Base-by-base conservation (phyloP, 345 rosid genomes). In the Brassica nigra region DNA sequence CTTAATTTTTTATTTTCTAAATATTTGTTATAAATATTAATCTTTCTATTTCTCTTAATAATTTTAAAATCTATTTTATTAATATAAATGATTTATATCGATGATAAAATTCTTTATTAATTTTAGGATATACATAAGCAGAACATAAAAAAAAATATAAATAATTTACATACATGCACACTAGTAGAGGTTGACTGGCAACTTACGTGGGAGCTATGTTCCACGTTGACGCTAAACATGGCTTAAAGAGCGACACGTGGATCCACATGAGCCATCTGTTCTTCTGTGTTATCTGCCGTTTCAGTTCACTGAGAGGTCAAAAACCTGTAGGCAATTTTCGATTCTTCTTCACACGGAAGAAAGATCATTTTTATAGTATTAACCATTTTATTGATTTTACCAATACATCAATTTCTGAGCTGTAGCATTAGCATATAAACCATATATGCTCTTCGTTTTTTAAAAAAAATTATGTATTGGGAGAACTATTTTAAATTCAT, bases 191-290 rank as follows among this genome's bases (percentile, higher is more conserved):
- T 18, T 18, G 18, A 18, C 18, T 18, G 18, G 18, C 5, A 70
- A 62, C 39, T 62, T 63, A 75, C 79, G 70, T 69, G 79, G 76
- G 12, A 70, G 62, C 27, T 54, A 70, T 29, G 62, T 69, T 69
- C 83, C 83, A 80, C 83, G 79, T 80, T 37, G 79, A 80, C n/a
- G 76, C 67, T 70, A 80, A 55, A 15, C 39, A 64, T 80, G 76
- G 62, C 67, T 54, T 62, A 29, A 54, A 12, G 18, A 36, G 8
- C 2, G 39, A 55, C 83, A 62, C 62, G 67, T 63, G 76, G 28
- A 29, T 49, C 34, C 34, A 80, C 71, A 28, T 74, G 47, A 79
- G 71, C 78, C 71, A 79, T 74, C 74, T 74, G 49, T 42, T 57
- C 29, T 16, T 79, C 33, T 66, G 15, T 70, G 42, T 34, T 23